phyloP scores from a whole-genome alignment of 768 basidiomycete genomes.

The Sistotremastrum suecicum region DNA sequence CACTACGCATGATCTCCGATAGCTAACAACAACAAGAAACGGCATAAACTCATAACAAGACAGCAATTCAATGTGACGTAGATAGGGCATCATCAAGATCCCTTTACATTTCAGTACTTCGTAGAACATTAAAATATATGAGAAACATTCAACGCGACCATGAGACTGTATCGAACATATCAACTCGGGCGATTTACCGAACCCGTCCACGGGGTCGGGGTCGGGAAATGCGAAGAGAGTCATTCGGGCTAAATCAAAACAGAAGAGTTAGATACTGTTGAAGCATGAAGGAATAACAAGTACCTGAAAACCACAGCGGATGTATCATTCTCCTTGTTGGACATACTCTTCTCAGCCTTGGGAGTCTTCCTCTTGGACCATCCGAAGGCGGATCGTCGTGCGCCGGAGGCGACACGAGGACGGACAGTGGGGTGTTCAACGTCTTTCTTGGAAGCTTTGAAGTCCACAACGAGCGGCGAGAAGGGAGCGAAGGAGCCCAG shows the following conservation, averaged over 20 bases:
- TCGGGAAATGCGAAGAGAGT: constrained; percentile 28
- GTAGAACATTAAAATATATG: too few species aligned
- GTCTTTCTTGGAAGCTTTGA: constrained; percentile 22
- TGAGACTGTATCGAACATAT: too few species aligned
- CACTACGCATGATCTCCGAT: too few species aligned
- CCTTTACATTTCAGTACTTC: too few species aligned
- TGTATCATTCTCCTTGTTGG: constrained; percentile 35
- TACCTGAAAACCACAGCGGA: constrained; percentile 38
- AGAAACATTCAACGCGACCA: too few species aligned
- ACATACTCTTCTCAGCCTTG: constrained; percentile 34
- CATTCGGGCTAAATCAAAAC: constrained; percentile 19
- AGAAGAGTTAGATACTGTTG: background rate
- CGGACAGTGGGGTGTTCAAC: constrained; percentile 21
- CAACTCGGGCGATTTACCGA: too few species aligned
- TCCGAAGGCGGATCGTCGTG: constrained; percentile 43
- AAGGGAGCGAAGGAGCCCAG: constrained; percentile 28
- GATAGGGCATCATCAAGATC: too few species aligned
- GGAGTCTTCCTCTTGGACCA: constrained; percentile 50
- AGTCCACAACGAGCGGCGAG: constrained; percentile 24
- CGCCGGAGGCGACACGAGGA: constrained; percentile 39
- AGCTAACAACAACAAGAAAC: too few species aligned
- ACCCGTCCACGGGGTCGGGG: constrained; percentile 29
- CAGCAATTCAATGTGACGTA: too few species aligned
- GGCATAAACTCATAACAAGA: too few species aligned
- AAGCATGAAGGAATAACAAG: constrained; percentile 15